phyloP scores from a whole-genome alignment of 1,284 basidiomycete genomes.

The Pyrrhoderma lamaoense region DNA sequence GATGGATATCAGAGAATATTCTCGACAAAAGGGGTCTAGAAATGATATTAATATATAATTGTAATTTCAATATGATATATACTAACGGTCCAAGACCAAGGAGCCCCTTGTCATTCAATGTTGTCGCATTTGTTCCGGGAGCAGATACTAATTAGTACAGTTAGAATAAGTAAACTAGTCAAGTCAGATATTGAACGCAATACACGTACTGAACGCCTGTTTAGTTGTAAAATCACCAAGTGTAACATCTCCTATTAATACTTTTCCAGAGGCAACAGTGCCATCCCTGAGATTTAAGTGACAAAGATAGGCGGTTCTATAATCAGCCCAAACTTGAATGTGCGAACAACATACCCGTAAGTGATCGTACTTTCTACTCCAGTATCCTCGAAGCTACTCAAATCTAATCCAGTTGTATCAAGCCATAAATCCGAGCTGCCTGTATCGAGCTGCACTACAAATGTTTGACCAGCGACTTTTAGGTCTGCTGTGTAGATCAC shows the following conservation, averaged over 20 bases:
- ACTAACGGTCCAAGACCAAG: conserved; percentile 12
- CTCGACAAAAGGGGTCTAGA: conserved; percentile 3
- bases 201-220: conserved; percentile 7
- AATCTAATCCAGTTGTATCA: conserved; percentile 7
- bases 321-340: background rate
- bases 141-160: conserved; percentile 5
- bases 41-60: background rate
- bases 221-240: conserved; percentile 1
- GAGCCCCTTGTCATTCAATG: conserved; percentile 8
- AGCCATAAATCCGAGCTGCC: conserved; percentile 14
- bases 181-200: too few species aligned
- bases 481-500: conserved; percentile 6
- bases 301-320: background rate
- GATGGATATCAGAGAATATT: background rate
- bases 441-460: conserved; percentile 9
- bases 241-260: conserved; percentile 10
- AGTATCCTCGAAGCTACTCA: conserved; percentile 5
- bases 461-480: conserved; percentile 1
- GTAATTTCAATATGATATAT: background rate
- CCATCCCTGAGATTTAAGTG: background rate
- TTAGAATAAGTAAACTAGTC: background rate
- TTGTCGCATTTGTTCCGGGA: conserved; percentile 10
- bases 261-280: conserved; percentile 1
- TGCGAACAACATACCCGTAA: conserved; percentile 5
- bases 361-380: background rate